Evolutionary conservation across 2,329 filamentous ascomycete genomes (phyloP), one percentile per base, ranked within the genome.

Genomic region (Fusarium pseudocircinatum): DNA sequence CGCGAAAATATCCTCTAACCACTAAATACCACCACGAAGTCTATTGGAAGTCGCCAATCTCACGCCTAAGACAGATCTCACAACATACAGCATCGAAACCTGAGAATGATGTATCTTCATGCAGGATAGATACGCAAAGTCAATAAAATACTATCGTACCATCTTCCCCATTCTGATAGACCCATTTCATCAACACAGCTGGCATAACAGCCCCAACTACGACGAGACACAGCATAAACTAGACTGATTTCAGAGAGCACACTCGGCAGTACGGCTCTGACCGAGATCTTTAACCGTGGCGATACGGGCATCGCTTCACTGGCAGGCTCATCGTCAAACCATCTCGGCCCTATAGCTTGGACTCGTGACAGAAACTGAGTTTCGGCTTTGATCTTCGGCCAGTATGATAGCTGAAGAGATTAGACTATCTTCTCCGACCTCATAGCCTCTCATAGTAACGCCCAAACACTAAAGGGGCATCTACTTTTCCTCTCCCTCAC

Each of bases 261-360:
- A 6, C 20, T 28, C 10, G 20, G 30, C n/a, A 14, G 4, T 14
- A 16, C n/a, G 36, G 24, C 22, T 26, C 28, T 22, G 14, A 18
- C n/a, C 46, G 36, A 60, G 58, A 43, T 36, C 30, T 13, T 5
- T 15, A 40, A 16, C 15, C 24, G 22, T 15, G 36, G 44, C 22
- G 8, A 32, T 62, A 12, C 26, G 12, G 24, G 28, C 14, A 12
- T 26, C 24, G 14, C 14, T 28, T 32, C 32, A 8, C 20, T 8
- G 9, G 24, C 15, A 37, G 60, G 24, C 20, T n/a, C 22, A 24
- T n/a, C n/a, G 9, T 12, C 16, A 24, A 28, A 34, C 20, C 39
- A 39, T n/a, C 44, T 61, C 56, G 57, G 57, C 39, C 39, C 32
- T 44, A 39, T 18, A 37, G 15, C 20, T 39, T 24, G 30, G 20